phyloP scores from a whole-genome alignment of 495 filamentous ascomycete genomes.

The Tuber melanosporum region DNA sequence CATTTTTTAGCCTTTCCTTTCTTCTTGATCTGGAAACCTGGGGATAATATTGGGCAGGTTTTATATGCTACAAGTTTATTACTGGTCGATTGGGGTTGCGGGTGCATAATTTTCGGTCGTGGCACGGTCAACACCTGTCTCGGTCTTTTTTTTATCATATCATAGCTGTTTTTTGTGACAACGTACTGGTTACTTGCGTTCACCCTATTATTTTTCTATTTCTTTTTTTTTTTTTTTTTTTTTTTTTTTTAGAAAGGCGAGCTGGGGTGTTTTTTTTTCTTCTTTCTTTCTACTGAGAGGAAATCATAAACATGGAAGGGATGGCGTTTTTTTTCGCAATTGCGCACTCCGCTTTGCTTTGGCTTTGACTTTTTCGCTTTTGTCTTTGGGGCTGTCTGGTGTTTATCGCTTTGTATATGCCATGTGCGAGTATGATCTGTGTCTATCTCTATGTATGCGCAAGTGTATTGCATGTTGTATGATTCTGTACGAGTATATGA shows the following conservation, averaged over 20 bases:
- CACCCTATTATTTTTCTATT: slow-evolving; percentile 3
- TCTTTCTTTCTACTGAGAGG: slow-evolving; percentile 14
- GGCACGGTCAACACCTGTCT: slow-evolving; percentile 14
- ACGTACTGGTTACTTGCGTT: slow-evolving; percentile 26
- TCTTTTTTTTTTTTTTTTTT: slow-evolving; percentile 35
- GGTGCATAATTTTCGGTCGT: slow-evolving; percentile 5
- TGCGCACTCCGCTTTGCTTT: slow-evolving; percentile 6
- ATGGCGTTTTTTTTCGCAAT: slow-evolving; percentile 15
- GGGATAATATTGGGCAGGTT: not conserved
- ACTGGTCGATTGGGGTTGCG: not conserved
- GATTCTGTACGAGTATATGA: not conserved
- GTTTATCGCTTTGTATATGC: not conserved
- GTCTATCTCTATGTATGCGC: not conserved
- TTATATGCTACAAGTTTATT: not conserved
- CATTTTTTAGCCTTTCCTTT: not conserved
- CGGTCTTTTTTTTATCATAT: slow-evolving; percentile 20
- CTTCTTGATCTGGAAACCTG: not conserved
- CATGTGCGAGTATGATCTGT: not conserved
- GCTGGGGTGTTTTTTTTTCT: slow-evolving; percentile 23
- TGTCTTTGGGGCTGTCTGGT: not conserved
- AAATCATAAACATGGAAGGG: slow-evolving; percentile 35
- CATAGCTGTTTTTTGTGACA: slow-evolving; percentile 29
- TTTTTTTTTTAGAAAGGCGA: slow-evolving; percentile 35
- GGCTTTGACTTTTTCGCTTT: slow-evolving; percentile 15
- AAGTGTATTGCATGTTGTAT: not conserved